Base-by-base conservation (phyloP, 768 basidiomycete genomes). In the Mycena venus region DNA sequence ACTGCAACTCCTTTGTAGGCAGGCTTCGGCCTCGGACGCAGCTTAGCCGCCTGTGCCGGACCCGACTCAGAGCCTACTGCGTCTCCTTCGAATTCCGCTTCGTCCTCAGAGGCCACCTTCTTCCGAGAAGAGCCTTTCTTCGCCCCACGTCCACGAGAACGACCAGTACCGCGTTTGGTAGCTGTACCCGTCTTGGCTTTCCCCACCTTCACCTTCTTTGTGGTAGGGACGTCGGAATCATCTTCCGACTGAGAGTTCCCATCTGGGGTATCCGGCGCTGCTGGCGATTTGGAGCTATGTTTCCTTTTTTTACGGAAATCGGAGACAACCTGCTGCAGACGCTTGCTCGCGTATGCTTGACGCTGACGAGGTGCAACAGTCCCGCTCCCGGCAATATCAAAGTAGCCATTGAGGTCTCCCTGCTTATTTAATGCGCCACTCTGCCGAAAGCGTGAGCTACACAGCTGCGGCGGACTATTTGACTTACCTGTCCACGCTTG, bases 251-350 rank as follows among this genome's bases (percentile, higher is more conserved):
- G 82, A 42, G 74, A 69, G 32, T 32, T 27, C 49, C 63, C 76
- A 17, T 75, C 77, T 34, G 75, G 49, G 17, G 58, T 23, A 49
- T 56, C 60, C 21, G 56, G 38, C 23, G 79, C 77, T 9, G 79
- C 77, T 9, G 79, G 65, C 1, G 77, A 77, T 12, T 79, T 56
- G 6, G 84, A 81, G 3, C 75, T 77, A 70, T 80, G 78, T 73
- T 79, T 84, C 72, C 85, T 84, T 80, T 90, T 91, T 79, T 91
- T 93, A 68, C 95, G 88, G 80, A 94, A 95, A 71, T 95, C 94
- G 31, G 90, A 87, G n/a, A 96, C 93, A 11, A 96, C 94, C 80
- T 96, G 89, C 80, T 98, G 95, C 70, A 98, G 84, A 10, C 97
- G 90, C 83, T 96, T 97, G 81, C 94, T 95, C 4, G 93, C 85